Base-by-base conservation (phyloP, 176 grass and related monocot species). In the Alopecurus myosuroides region DNA sequence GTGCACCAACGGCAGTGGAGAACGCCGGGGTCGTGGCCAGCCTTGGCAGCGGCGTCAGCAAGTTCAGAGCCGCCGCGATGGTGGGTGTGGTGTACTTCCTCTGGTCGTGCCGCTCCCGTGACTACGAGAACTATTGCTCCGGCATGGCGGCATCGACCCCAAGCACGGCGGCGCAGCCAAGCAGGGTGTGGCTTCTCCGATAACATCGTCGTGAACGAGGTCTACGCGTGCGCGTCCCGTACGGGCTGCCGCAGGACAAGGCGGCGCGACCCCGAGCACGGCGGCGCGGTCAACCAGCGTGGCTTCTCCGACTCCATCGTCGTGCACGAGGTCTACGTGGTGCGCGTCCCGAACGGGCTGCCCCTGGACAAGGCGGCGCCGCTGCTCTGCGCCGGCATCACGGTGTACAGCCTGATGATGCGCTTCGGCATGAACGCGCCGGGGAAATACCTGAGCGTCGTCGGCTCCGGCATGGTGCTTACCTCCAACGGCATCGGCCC, bases 401-500 rank as follows among this genome's bases (percentile, higher is more conserved):
- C 44, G 9, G 44, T 46, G 44, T 46, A 46, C 44, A 46, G 44
- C 44, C 44, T 12, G 12, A 46, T 91, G 65, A 26, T 25, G 29
- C 40, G 0, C 39, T 86, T 13, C 25, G 44, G 7, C n/a, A n/a
- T n/a, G n/a, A n/a, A n/a, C n/a, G 9, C 12, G 3, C 65, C 76
- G 0, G 76, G 84, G 2, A 34, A 61, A 26, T 4, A 11, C 44
- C 44, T 46, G 1, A 12, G 44, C 2, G 44, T 46, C 3, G 44
- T 46, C 44, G 44, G 44, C 9, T n/a, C 82, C 79, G 65, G 70
- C n/a, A 58, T 94, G 7, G 84, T 94, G 50, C 23, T 12, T n/a
- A 94, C 92, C 62, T 86, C 57, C 37, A 94, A 94, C 69, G 89
- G 92, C 63, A 64, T 94, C 34, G 83, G 88, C 79, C 29, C 15